Conservation (phyloP, 176 grass and related monocot species). For the Eleusine coracana region DNA sequence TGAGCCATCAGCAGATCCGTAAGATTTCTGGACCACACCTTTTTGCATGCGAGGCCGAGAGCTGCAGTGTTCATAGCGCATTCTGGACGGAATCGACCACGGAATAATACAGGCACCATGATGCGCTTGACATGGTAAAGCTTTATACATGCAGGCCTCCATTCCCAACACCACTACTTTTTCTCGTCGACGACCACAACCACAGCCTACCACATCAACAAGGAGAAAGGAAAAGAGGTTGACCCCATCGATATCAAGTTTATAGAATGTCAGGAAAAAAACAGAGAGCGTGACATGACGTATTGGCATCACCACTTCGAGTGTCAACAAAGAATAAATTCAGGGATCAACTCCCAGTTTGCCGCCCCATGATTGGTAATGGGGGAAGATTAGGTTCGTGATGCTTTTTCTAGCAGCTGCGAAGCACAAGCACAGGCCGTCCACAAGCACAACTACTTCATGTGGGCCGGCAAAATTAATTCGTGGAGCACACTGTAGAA, state of each 20-base stretch:
- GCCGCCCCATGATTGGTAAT: conserved; percentile 48
- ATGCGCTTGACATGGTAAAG: neutral
- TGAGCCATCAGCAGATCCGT: neutral
- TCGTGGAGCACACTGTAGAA: neutral
- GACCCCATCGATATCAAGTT: neutral
- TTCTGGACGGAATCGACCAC: neutral
- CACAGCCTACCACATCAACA: conserved; percentile 31
- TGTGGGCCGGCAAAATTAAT: neutral
- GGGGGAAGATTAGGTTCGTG: conserved; percentile 17
- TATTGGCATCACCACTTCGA: conserved; percentile 18
- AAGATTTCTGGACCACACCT: conserved; percentile 5
- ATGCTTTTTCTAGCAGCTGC: neutral
- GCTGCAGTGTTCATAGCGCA: neutral
- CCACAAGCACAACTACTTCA: neutral
- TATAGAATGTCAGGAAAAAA: neutral
- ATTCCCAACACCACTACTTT: neutral
- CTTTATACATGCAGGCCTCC: neutral
- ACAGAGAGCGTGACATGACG: neutral
- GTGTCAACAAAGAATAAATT: neutral
- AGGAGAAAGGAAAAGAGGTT: neutral
- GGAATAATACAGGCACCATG: conserved; percentile 2
- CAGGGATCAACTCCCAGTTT: neutral
- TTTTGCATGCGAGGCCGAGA: neutral
- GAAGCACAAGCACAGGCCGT: neutral
- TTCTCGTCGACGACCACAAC: neutral